A percentile compares a stretch with the other conserved stretches of the same genome.
Conservation (phyloP, 331 rosid species). For the Arachis monticola region DNA sequence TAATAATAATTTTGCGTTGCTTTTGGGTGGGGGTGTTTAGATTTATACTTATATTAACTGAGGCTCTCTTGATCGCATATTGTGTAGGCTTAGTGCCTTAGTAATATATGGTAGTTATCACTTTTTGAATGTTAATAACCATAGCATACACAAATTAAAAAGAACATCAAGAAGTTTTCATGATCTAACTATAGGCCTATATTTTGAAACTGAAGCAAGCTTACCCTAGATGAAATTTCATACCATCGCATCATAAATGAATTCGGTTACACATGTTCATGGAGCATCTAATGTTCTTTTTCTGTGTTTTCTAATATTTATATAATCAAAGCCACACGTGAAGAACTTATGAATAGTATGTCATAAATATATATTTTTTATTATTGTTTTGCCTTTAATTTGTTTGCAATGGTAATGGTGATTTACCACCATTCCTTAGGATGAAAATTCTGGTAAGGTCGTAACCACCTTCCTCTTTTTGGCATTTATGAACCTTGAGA, state of each 20-base stretch:
- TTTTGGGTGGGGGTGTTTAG: too few relatives aligned
- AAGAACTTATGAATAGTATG: not conserved
- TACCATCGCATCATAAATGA: too few relatives aligned
- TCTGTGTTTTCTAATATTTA: not conserved
- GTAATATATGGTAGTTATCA: slow-evolving; percentile 14
- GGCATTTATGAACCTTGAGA: not conserved
- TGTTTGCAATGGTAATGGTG: not conserved
- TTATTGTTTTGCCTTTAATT: too few relatives aligned
- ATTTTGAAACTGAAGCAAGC: slow-evolving; percentile 11
- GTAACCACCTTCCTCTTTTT: not conserved
- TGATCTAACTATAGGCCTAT: slow-evolving; percentile 1
- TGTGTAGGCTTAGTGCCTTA: too few relatives aligned
- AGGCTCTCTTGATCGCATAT: slow-evolving; percentile 10
- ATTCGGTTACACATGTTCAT: too few relatives aligned
- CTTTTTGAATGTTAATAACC: slow-evolving; percentile 23
- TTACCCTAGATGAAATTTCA: slow-evolving; percentile 16
- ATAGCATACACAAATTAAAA: not conserved
- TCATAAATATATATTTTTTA: too few relatives aligned
- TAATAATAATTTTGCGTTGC: too few relatives aligned
- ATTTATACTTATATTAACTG: too few relatives aligned
- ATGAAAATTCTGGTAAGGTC: not conserved
- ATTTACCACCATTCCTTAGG: not conserved
- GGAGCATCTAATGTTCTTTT: not conserved
- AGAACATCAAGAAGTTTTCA: not conserved
- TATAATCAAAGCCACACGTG: slow-evolving; percentile 16